Conservation (phyloP, 257 asterid species). For the Solanum microdontum region DNA sequence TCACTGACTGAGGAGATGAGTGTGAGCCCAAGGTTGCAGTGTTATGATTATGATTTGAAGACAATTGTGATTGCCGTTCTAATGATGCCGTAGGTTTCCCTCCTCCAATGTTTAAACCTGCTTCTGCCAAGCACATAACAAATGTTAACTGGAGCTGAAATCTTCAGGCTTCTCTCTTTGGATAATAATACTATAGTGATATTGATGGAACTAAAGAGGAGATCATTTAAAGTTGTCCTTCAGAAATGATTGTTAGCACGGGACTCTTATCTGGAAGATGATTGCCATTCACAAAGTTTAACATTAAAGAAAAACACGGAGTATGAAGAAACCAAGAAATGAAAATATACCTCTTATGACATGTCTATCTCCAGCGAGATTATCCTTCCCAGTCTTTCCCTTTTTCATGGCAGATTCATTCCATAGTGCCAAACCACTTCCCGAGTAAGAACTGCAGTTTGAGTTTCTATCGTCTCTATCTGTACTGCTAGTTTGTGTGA, state of each 20-base stretch:
- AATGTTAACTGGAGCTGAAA: neutral
- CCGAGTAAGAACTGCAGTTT: conserved; percentile 60
- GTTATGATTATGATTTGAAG: conserved; percentile 37
- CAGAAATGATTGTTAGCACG: neutral
- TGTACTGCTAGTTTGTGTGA: conserved; percentile 51
- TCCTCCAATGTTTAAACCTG: conserved; percentile 44
- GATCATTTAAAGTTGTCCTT: neutral
- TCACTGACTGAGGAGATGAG: conserved; percentile 70
- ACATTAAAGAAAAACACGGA: neutral
- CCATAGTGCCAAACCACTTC: conserved; percentile 77
- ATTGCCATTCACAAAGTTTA: neutral
- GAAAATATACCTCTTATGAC: conserved; percentile 41
- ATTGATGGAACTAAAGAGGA: neutral
- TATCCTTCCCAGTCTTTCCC: conserved; percentile 99
- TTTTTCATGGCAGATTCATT: conserved; percentile 62
- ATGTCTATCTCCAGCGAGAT: conserved; percentile 39
- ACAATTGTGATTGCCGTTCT: conserved; percentile 58
- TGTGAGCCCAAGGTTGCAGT: conserved; percentile 49
- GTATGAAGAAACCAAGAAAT: neutral
- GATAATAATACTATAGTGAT: neutral
- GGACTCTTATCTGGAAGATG: neutral
- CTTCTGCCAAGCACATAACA: conserved; percentile 27
- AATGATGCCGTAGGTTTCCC: conserved; percentile 45
- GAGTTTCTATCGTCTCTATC: conserved; percentile 48
- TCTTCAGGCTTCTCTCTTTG: neutral